Evolutionary conservation across 306 rosid species (phyloP).

Genomic region (Carpinus fangiana): DNA sequence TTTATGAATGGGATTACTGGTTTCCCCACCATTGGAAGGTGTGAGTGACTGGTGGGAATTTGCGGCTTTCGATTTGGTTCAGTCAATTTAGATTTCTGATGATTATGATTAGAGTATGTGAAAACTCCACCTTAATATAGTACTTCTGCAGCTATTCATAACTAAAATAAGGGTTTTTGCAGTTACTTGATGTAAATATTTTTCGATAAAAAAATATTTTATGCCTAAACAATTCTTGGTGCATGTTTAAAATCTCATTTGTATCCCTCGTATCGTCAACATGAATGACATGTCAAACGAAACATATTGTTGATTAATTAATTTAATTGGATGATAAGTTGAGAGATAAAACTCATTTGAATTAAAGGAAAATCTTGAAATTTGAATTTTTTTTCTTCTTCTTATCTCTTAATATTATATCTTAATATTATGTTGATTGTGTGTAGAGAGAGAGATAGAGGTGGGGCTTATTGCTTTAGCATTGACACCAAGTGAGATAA

Average conservation of each 20-base stretch:
- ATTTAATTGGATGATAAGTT: too few species aligned
- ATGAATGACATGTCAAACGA: too few species aligned
- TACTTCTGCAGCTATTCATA: neutral
- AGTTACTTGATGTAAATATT: too few species aligned
- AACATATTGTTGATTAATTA: too few species aligned
- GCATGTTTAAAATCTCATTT: neutral
- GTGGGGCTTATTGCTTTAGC: neutral
- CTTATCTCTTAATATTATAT: too few species aligned
- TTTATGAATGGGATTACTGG: constrained; percentile 3
- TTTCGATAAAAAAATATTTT: too few species aligned
- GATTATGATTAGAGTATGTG: constrained; percentile 1
- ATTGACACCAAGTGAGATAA: neutral
- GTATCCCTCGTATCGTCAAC: too few species aligned
- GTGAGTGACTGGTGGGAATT: constrained; percentile 26
- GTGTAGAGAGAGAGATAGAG: neutral
- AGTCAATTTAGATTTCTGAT: constrained; percentile 15
- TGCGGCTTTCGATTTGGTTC: constrained; percentile 13
- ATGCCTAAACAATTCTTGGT: neutral
- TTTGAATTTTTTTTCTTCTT: neutral
- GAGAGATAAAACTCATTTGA: too few species aligned
- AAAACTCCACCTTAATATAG: neutral
- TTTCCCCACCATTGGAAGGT: constrained; percentile 25
- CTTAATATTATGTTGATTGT: neutral
- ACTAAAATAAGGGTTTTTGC: neutral
- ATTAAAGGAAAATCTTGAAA: neutral